Percentiles rank a stretch among this genome's conserved stretches.
These are phyloP conservation scores for Yarrowia alimentaria DNA, from an alignment of 805 yeast genomes.

Conservation along the genomic window DNA sequence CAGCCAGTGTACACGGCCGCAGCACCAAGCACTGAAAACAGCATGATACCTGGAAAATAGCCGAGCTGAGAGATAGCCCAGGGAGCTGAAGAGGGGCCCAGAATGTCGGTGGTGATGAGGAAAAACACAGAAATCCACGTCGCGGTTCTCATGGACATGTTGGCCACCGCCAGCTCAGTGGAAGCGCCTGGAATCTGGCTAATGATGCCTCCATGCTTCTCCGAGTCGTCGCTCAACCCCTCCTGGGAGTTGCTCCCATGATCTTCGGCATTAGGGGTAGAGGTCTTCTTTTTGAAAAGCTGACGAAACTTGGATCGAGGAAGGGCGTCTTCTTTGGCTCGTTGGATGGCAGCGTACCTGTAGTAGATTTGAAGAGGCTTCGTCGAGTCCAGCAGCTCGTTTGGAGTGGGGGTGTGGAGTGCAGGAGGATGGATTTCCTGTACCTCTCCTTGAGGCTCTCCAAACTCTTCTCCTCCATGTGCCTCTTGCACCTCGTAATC, in stretches of 20 bases:
- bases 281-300: neutral
- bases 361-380: conserved; percentile 18
- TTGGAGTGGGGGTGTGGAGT: neutral
- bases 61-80: conserved; percentile 46
- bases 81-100: conserved; percentile 48
- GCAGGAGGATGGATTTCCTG: neutral
- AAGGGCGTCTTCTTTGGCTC: conserved; percentile 20
- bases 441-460: neutral
- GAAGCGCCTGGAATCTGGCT: conserved; percentile 3
- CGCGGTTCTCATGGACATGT: conserved; percentile 33
- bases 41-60: conserved; percentile 45
- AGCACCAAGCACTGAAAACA: conserved; percentile 43
- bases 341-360: conserved; percentile 1
- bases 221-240: conserved; percentile 7
- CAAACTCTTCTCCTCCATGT: conserved; percentile 1
- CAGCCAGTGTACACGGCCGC: conserved; percentile 45
- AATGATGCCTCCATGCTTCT: neutral
- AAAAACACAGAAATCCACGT: conserved; percentile 41
- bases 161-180: conserved; percentile 28
- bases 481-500: neutral
- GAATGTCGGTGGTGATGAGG: conserved; percentile 47
- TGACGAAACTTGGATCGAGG: conserved; percentile 3
- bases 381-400: conserved; percentile 3
- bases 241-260: too few species aligned
- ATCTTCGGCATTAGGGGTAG: too few species aligned